phyloP scores from a whole-genome alignment of 164 flowering plant genomes.

The Liquidambar formosana region DNA sequence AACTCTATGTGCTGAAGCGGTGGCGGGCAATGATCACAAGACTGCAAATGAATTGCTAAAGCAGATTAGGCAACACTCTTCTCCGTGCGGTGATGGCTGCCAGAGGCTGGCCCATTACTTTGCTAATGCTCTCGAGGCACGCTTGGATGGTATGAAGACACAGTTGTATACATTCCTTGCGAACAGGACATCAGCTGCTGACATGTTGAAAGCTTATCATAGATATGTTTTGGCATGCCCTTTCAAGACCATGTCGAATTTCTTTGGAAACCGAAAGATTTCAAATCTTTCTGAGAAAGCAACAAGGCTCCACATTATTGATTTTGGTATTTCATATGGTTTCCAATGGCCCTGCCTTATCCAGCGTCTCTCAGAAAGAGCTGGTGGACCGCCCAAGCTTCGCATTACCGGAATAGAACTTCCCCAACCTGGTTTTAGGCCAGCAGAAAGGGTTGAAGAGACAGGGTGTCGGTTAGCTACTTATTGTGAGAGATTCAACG shows the following conservation, averaged over 20 bases:
- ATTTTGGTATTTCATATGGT: slow-evolving; percentile 45
- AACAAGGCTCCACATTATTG: slow-evolving; percentile 36
- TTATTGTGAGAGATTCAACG: slow-evolving; percentile 51
- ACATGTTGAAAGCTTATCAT: slow-evolving; percentile 37
- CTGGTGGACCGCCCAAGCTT: slow-evolving; percentile 56
- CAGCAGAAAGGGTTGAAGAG: slow-evolving; percentile 46
- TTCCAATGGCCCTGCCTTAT: slow-evolving; percentile 51
- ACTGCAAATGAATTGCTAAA: slow-evolving; percentile 36
- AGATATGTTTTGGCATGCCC: slow-evolving; percentile 32
- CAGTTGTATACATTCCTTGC: slow-evolving; percentile 20
- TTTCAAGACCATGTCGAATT: slow-evolving; percentile 20
- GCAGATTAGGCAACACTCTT: slow-evolving; percentile 44
- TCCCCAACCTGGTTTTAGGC: slow-evolving; percentile 63
- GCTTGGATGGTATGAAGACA: slow-evolving; percentile 38
- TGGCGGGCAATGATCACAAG: slow-evolving; percentile 28
- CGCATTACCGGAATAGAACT: slow-evolving; percentile 63
- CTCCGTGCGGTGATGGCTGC: slow-evolving; percentile 35
- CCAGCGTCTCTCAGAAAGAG: slow-evolving; percentile 30
- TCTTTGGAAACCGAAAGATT: slow-evolving; percentile 29
- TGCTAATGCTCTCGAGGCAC: slow-evolving; percentile 47
- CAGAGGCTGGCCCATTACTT: slow-evolving; percentile 49
- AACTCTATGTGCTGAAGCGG: slow-evolving; percentile 46
- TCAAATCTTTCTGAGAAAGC: slow-evolving; percentile 23
- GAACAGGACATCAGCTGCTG: slow-evolving; percentile 26
- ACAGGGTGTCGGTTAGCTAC: slow-evolving; percentile 51